A percentile compares a stretch with the other conserved stretches of the same genome.
These are phyloP conservation scores for Stephania cephalantha DNA, from an alignment of 164 flowering plant species.

Conservation along the genomic window DNA sequence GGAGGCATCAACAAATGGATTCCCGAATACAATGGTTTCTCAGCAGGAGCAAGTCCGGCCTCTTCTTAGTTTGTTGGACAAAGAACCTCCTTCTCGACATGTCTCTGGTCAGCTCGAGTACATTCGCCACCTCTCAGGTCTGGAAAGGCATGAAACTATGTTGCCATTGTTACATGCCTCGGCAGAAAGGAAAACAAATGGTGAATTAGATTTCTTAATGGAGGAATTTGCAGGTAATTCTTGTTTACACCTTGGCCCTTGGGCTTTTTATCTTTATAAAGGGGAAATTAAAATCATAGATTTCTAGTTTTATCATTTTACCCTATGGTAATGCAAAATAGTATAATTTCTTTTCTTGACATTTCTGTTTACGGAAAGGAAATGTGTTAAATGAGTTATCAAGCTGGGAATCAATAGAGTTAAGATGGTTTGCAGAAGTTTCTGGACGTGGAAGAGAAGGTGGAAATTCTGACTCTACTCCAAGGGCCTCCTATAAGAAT, in stretches of 20 bases:
- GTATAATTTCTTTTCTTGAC: neutral
- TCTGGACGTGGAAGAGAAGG: constrained; percentile 83
- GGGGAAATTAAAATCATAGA: neutral
- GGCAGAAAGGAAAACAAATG: constrained; percentile 74
- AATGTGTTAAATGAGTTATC: neutral
- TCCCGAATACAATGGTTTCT: constrained; percentile 26
- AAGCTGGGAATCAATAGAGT: constrained; percentile 1
- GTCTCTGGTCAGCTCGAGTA: constrained; percentile 94
- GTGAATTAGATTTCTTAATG: constrained; percentile 88
- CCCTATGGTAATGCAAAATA: neutral
- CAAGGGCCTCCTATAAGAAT: constrained; percentile 51
- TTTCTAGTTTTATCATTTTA: neutral
- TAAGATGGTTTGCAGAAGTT: constrained; percentile 50
- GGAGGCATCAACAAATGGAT: constrained; percentile 54
- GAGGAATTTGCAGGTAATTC: constrained; percentile 60
- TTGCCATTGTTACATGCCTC: constrained; percentile 79
- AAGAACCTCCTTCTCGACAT: constrained; percentile 93
- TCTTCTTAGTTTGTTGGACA: constrained; percentile 91
- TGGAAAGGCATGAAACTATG: constrained; percentile 86
- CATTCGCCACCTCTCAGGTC: constrained; percentile 72
- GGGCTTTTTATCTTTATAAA: neutral
- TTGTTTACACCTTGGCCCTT: too few relatives aligned
- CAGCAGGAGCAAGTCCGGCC: constrained; percentile 88
- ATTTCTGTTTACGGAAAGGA: neutral
- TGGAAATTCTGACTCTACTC: constrained; percentile 54